phyloP scores from a whole-genome alignment of 768 basidiomycete genomes.

The Leccinum uliginosum region DNA sequence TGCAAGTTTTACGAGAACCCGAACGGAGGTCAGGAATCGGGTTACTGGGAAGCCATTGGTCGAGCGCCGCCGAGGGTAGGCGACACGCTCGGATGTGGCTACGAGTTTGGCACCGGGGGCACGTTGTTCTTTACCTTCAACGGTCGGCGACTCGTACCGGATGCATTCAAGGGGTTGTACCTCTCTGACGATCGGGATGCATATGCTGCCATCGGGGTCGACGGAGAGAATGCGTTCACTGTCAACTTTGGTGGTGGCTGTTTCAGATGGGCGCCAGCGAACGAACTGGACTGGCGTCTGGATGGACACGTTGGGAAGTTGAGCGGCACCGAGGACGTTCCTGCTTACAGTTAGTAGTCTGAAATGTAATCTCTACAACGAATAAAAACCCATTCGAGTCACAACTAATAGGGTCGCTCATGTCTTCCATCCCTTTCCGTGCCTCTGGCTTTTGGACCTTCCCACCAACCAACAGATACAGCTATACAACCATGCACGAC shows the following conservation, averaged over 20 bases:
- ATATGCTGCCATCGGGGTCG: conserved; percentile 54
- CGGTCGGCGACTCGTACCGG: conserved; percentile 44
- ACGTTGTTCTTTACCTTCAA: conserved; percentile 56
- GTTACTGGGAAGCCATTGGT: conserved; percentile 27
- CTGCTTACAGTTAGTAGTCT: conserved; percentile 15
- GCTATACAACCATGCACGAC: conserved; percentile 39
- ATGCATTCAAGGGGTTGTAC: conserved; percentile 50
- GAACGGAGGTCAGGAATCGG: conserved; percentile 56
- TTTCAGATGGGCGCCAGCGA: conserved; percentile 61
- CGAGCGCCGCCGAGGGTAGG: conserved; percentile 35
- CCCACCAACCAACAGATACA: conserved; percentile 23
- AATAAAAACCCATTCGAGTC: too few relatives aligned
- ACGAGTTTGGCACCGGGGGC: conserved; percentile 46
- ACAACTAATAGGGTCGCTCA: conserved; percentile 18
- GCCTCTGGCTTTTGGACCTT: conserved; percentile 48
- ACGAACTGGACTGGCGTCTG: conserved; percentile 61
- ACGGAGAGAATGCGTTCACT: conserved; percentile 41
- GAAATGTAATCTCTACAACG: background rate
- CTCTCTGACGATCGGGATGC: conserved; percentile 48
- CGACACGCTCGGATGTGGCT: conserved; percentile 61
- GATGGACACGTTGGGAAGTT: conserved; percentile 58
- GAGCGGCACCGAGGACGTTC: conserved; percentile 41
- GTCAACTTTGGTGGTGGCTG: conserved; percentile 64
- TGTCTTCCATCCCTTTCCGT: conserved; percentile 44
- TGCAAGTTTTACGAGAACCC: conserved; percentile 71